These are phyloP conservation scores for Nakazawaea ernobii DNA, from an alignment of 805 yeast genomes.

Conservation along the genomic window DNA sequence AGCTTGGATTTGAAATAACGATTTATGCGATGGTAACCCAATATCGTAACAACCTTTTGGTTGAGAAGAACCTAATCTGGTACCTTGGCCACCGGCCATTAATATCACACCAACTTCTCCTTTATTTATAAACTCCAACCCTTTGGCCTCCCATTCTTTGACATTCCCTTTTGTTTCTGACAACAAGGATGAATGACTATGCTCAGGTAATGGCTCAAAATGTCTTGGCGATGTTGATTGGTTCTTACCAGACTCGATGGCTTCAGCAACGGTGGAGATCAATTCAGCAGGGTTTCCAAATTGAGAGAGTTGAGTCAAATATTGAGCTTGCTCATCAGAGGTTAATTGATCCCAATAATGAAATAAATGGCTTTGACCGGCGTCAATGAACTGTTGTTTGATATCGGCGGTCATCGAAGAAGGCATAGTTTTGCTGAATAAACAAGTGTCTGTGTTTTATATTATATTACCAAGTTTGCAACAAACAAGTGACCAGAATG, in stretches of 20 bases:
- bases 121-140: constrained; percentile 59
- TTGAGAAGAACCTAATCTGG: constrained; percentile 79
- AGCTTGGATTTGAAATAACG: constrained; percentile 89
- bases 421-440: neutral
- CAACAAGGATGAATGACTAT: constrained; percentile 39
- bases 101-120: constrained; percentile 84
- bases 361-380: constrained; percentile 52
- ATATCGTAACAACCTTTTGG: constrained; percentile 96
- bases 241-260: constrained; percentile 32
- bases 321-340: constrained; percentile 26
- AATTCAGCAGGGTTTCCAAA: constrained; percentile 36
- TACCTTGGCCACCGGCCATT: constrained; percentile 99
- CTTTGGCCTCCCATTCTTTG: constrained; percentile 32
- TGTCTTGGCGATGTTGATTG: constrained; percentile 16
- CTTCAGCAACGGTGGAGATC: constrained; percentile 36
- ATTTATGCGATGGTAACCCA: constrained; percentile 75
- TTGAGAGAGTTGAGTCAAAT: constrained; percentile 34
- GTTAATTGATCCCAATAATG: constrained; percentile 36
- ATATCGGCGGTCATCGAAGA: constrained; percentile 12
- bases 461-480: too few relatives aligned
- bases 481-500: too few relatives aligned
- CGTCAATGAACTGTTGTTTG: constrained; percentile 30
- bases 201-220: constrained; percentile 52
- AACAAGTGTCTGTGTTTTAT: neutral
- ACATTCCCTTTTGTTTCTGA: constrained; percentile 22